Base-by-base conservation (phyloP, 495 filamentous ascomycete genomes). In the Pseudevernia furfuracea region DNA sequence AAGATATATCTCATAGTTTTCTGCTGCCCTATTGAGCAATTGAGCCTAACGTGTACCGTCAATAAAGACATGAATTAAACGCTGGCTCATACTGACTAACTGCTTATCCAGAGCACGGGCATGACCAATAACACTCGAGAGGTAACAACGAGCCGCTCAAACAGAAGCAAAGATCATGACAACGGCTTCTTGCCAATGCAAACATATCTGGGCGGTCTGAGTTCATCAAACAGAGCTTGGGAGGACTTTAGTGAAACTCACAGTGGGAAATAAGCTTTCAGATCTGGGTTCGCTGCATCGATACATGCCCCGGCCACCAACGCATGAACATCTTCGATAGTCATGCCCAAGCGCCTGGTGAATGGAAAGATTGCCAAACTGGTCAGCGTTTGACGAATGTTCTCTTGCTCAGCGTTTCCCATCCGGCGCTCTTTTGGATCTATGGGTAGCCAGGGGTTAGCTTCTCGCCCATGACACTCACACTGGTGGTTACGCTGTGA, bases 261-360 rank as follows among this genome's bases (percentile, higher is more conserved):
- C 85, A 91, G 72, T 49, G 87, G 88, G 65, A 91, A 90, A 72
- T 92, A 92, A 62, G 88, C 84, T 78, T 87, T 92, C 66, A 87
- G 77, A 38, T 77, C 78, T 53, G 75, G 79, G 62, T 87, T 83
- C 43, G 81, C 80, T 32, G 88, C 86, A 68, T 95, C 90, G 63
- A 76, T 72, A 61, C 84, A 82, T 34, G 89, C 88, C 66, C 84
- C 81, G 43, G 82, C 82, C 30, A 91, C 79, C 66, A 95, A 74
- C 23, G 83, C 77, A 59, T 86, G 78, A 59, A 89, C 85, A 38
- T 85, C 84, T 36, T 83, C 75, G 62, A 83, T 75, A 7, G 82
- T 74, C 87, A 93, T 89, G 53, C 75, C 72, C 62, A 84, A 71
- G 9, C 73, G 75, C 64, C 78, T 83, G 69, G 74, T 80, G 68